A percentile compares a stretch with the other conserved stretches of the same genome.
Evolutionary conservation across 2,329 filamentous ascomycete genomes (phyloP).

Genomic region (Cadophora luteo-olivacea): DNA sequence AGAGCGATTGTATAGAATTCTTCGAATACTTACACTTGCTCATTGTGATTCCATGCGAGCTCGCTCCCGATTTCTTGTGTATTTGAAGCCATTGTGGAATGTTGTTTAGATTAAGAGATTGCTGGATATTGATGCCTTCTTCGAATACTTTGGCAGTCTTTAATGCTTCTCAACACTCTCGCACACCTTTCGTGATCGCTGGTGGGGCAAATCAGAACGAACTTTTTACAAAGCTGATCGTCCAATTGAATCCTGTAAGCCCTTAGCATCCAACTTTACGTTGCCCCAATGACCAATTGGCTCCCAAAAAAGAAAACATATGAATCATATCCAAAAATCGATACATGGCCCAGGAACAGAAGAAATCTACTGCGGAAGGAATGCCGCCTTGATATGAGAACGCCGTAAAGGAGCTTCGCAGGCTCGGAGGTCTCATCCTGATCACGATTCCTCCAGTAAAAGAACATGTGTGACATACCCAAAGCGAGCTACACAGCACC

Average conservation of each 20-base stretch:
- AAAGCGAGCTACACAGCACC: neutral
- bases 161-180: neutral
- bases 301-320: neutral
- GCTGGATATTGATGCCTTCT: neutral
- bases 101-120: neutral
- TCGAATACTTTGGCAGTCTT: neutral
- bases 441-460: neutral
- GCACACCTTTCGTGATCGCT: neutral
- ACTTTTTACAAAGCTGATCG: neutral
- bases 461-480: neutral
- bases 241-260: neutral
- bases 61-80: conserved; percentile 11
- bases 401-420: neutral
- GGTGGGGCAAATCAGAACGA: conserved; percentile 2
- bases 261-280: neutral
- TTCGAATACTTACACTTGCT: conserved; percentile 4
- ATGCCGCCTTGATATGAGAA: neutral
- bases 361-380: no score
- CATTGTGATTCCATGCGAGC: conserved; percentile 1
- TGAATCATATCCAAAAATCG: neutral
- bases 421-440: neutral
- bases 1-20: neutral
- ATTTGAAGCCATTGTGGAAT: conserved; percentile 4
- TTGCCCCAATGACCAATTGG: neutral
- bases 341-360: neutral